These are phyloP conservation scores for Cadophora sp. DNA, from an alignment of 2,329 filamentous ascomycete species.

Conservation along the genomic window DNA sequence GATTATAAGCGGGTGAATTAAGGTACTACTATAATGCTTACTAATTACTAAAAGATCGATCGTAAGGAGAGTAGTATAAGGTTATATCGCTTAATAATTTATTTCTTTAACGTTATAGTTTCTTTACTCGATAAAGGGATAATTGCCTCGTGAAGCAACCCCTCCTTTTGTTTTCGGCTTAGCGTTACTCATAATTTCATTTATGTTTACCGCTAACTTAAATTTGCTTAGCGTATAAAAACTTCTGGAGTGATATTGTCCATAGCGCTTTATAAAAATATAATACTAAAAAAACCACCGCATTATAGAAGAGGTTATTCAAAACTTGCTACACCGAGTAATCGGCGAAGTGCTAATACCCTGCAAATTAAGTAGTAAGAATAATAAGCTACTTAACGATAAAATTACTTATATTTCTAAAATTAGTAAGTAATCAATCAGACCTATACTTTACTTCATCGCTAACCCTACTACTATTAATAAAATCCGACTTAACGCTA, in stretches of 20 bases:
- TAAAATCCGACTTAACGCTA: conserved; percentile 6
- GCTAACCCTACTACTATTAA: not conserved
- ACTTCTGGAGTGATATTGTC: not conserved
- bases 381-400: not conserved
- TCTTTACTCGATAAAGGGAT: no score
- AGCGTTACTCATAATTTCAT: not conserved
- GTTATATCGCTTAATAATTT: no score
- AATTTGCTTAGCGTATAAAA: not conserved
- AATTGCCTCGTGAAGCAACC: no score
- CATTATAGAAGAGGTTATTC: not conserved
- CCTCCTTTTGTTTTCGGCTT: not conserved
- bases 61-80: no score
- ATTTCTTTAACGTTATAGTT: no score
- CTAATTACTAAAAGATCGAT: no score
- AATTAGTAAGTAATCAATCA: not conserved
- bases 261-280: not conserved
- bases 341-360: not conserved
- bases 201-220: not conserved
- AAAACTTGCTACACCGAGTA: not conserved
- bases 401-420: not conserved
- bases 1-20: no score
- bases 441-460: not conserved
- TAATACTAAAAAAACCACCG: not conserved
- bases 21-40: no score
- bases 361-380: not conserved